Evolutionary conservation across 176 grass and related monocot species (phyloP).

Genomic region (Ensete ventricosum): DNA sequence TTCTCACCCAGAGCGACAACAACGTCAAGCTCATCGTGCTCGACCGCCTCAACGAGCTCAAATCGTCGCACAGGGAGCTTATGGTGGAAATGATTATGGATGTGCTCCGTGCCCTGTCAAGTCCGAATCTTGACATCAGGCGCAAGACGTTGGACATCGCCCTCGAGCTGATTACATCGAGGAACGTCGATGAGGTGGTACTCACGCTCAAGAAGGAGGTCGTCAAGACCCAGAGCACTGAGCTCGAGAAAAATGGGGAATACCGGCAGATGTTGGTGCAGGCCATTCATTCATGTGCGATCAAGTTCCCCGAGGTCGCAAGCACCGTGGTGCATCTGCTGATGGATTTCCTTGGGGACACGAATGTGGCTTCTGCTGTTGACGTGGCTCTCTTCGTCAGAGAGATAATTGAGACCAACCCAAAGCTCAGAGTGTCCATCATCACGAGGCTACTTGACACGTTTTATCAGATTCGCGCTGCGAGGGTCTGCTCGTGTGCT

Average conservation of each 20-base stretch:
- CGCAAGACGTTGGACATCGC: slow-evolving; percentile 13
- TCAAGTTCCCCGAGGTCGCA: slow-evolving; percentile 10
- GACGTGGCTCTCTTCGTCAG: slow-evolving; percentile 7
- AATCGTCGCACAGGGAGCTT: neutral
- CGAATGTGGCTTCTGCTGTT: slow-evolving; percentile 10
- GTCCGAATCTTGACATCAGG: slow-evolving; percentile 12
- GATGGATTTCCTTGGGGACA: slow-evolving; percentile 10
- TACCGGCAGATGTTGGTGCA: slow-evolving; percentile 12
- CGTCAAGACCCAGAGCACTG: slow-evolving; percentile 6
- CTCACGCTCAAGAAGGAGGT: slow-evolving; percentile 15
- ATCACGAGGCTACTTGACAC: slow-evolving; percentile 3
- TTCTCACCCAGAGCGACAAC: slow-evolving; percentile 7
- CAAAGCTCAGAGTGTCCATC: neutral
- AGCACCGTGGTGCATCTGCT: slow-evolving; percentile 7
- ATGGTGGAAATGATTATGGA: slow-evolving; percentile 15
- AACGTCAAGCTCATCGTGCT: slow-evolving; percentile 14
- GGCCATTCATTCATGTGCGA: neutral
- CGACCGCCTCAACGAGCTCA: slow-evolving; percentile 7
- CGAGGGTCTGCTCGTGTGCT: slow-evolving; percentile 7
- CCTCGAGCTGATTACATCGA: slow-evolving; percentile 2
- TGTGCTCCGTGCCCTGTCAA: slow-evolving; percentile 9
- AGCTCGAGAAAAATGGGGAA: slow-evolving; percentile 5
- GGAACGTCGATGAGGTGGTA: slow-evolving; percentile 8
- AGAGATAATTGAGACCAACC: slow-evolving; percentile 14
- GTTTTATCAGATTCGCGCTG: slow-evolving; percentile 12